Percentiles rank a stretch among this genome's conserved stretches.
phyloP scores from a whole-genome alignment of 2,329 filamentous ascomycete species.

The Aspergillus calidoustus region DNA sequence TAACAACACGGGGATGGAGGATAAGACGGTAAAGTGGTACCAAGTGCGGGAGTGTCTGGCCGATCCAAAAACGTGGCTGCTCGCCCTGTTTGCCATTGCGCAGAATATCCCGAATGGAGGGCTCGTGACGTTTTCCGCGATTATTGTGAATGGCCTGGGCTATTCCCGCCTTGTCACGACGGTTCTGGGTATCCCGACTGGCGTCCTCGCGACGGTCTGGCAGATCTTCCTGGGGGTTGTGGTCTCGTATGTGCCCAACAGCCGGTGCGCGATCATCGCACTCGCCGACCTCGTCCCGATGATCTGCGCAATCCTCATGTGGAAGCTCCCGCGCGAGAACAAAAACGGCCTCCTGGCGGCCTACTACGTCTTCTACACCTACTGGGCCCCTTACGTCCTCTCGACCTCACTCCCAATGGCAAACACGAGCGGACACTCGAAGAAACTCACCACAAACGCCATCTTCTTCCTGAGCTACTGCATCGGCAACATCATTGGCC shows the following conservation, averaged over 20 bases:
- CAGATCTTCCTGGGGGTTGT: not conserved
- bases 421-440: constrained; percentile 11
- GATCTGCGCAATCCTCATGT: constrained; percentile 9
- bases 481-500: constrained; percentile 52
- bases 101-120: constrained; percentile 14
- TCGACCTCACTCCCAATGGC: constrained; percentile 8
- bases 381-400: constrained; percentile 6
- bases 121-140: constrained; percentile 1
- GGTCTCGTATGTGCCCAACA: not conserved
- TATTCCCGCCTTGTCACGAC: constrained; percentile 4
- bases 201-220: not conserved
- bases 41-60: constrained; percentile 13
- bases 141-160: constrained; percentile 12
- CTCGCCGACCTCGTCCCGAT: constrained; percentile 6
- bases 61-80: constrained; percentile 13
- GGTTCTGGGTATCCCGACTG: not conserved
- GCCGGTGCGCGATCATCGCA: constrained; percentile 5
- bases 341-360: not conserved
- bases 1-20: constrained; percentile 23
- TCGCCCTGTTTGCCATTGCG: constrained; percentile 1
- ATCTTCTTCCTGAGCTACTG: constrained; percentile 19
- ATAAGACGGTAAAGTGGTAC: constrained; percentile 12
- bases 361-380: constrained; percentile 15
- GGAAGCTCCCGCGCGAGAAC: constrained; percentile 1
- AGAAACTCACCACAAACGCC: constrained; percentile 11